Evolutionary conservation across 2,329 filamentous ascomycete genomes (phyloP).

Genomic region (Emydomyces testavorans): DNA sequence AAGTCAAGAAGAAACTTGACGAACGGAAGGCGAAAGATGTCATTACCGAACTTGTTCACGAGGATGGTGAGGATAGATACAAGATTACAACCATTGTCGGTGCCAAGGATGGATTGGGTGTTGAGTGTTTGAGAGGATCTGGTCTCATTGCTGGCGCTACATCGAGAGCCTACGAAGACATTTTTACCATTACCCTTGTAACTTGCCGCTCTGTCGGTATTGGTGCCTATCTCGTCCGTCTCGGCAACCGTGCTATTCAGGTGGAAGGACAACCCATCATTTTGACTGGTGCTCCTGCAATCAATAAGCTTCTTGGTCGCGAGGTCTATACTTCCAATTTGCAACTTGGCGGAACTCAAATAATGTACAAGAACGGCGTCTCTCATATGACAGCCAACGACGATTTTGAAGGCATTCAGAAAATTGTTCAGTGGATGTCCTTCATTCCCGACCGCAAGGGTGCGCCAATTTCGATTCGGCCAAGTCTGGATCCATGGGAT

Average conservation of each 20-base stretch:
- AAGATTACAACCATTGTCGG: conserved; percentile 91
- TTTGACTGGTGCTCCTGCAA: conserved; percentile 86
- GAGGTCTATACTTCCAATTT: conserved; percentile 99
- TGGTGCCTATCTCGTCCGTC: conserved; percentile 94
- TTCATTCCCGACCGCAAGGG: conserved; percentile 94
- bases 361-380: conserved; percentile 99
- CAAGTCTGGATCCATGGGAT: conserved; percentile 78
- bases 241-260: conserved; percentile 96
- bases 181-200: conserved; percentile 95
- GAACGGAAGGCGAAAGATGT: conserved; percentile 63
- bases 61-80: conserved; percentile 80
- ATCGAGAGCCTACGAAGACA: conserved; percentile 93
- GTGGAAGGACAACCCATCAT: conserved; percentile 99
- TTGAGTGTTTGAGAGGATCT: conserved; percentile 92
- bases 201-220: conserved; percentile 99
- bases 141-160: conserved; percentile 97
- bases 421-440: conserved; percentile 97
- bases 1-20: conserved; percentile 76
- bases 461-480: conserved; percentile 82
- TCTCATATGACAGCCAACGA: conserved; percentile 97
- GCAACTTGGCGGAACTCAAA: conserved; percentile 98
- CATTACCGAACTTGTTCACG: conserved; percentile 75
- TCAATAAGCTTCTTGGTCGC: conserved; percentile 95
- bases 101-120: conserved; percentile 88
- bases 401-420: conserved; percentile 93